These are phyloP conservation scores for Fomitopsis pinicola DNA, from an alignment of 1,284 basidiomycete species.

Conservation along the genomic window DNA sequence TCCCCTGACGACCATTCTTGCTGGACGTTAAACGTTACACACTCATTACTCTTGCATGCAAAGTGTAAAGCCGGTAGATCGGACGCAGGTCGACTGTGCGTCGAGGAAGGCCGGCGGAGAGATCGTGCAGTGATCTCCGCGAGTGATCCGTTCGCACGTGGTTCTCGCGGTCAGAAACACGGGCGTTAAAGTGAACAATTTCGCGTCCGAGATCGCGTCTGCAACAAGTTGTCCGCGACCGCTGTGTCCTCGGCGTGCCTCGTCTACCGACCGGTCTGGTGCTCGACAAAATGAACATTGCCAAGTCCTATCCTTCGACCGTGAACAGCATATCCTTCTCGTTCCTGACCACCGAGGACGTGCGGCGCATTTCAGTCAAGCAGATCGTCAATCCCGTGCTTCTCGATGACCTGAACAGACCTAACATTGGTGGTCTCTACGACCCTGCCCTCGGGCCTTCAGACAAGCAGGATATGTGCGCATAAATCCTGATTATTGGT, in stretches of 20 bases:
- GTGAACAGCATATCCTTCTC: conserved; percentile 91
- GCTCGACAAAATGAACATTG: conserved; percentile 79
- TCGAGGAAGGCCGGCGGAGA: too few species aligned
- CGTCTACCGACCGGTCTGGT: background rate
- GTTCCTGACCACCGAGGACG: conserved; percentile 89
- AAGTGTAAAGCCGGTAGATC: too few species aligned
- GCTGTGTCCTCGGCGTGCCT: background rate
- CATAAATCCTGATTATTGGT: conserved; percentile 12
- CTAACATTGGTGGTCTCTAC: conserved; percentile 91
- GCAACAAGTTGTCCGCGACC: background rate
- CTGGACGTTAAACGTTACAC: too few species aligned
- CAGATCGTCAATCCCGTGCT: conserved; percentile 93
- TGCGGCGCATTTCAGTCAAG: conserved; percentile 93
- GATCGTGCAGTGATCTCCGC: background rate
- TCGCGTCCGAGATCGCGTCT: background rate
- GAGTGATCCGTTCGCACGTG: background rate
- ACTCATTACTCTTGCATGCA: too few species aligned
- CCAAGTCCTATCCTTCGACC: conserved; percentile 82
- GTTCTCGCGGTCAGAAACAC: background rate
- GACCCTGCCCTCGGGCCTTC: conserved; percentile 94
- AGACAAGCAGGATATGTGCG: conserved; percentile 84
- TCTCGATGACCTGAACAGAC: conserved; percentile 91
- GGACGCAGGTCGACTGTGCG: too few species aligned
- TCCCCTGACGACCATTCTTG: too few species aligned
- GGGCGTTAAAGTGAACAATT: background rate